Evolutionary conservation across 1,284 basidiomycete genomes (phyloP).

Genomic region (Anthracocystis walkeri): DNA sequence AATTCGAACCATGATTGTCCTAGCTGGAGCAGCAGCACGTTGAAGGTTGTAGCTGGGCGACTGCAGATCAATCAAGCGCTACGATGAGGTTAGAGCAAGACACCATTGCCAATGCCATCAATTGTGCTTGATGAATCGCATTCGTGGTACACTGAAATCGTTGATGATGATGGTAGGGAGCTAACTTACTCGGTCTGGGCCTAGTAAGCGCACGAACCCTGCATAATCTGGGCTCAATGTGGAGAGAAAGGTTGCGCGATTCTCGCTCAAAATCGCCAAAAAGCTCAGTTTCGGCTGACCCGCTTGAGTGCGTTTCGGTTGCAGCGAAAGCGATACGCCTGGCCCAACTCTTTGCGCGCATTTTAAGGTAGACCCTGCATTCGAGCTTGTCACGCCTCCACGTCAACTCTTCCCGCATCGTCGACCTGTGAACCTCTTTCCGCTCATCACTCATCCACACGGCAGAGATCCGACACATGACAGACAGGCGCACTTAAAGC

Average conservation of each 20-base stretch:
- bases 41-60: neutral
- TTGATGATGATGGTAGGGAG: neutral
- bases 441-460: neutral
- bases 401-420: constrained; percentile 9
- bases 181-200: neutral
- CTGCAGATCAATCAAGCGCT: constrained; percentile 8
- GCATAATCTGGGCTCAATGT: constrained; percentile 7
- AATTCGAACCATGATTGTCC: constrained; percentile 14
- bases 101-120: constrained; percentile 1
- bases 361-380: constrained; percentile 3
- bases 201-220: constrained; percentile 5
- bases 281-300: constrained; percentile 7
- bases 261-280: constrained; percentile 11
- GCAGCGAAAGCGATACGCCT: constrained; percentile 9
- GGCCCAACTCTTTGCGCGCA: neutral
- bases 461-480: neutral
- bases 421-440: neutral
- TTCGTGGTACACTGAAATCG: neutral
- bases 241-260: constrained; percentile 3
- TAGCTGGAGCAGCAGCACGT: no score
- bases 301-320: constrained; percentile 6
- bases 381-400: constrained; percentile 6
- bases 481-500: no score
- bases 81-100: no score
- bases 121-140: neutral